phyloP scores from a whole-genome alignment of 225 moss, liverwort and hornwort species.

The Polytrichum formosum region DNA sequence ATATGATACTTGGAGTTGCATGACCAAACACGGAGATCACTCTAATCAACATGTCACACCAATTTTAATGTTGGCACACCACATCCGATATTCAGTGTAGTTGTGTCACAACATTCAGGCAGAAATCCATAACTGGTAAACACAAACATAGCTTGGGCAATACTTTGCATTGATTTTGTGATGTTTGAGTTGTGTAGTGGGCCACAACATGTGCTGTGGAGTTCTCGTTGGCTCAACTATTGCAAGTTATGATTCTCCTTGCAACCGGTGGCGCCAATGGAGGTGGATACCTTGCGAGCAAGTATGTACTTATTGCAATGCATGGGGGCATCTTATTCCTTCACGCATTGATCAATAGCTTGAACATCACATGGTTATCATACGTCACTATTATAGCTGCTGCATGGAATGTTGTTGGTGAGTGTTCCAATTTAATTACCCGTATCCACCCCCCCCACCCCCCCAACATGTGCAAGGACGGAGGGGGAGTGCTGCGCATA shows the following conservation, averaged over 20 bases:
- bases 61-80: too few relatives aligned
- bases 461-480: too few relatives aligned
- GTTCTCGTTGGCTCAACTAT: conserved; percentile 68
- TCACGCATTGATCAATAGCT: conserved; percentile 72
- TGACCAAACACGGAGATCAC: too few relatives aligned
- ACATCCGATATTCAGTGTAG: too few relatives aligned
- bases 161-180: not conserved
- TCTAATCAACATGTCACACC: too few relatives aligned
- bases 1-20: too few relatives aligned
- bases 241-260: conserved; percentile 65
- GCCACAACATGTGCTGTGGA: conserved; percentile 74
- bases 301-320: conserved; percentile 67
- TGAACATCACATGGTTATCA: conserved; percentile 52
- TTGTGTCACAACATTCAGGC: too few relatives aligned
- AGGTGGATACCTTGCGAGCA: conserved; percentile 67
- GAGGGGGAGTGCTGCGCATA: too few relatives aligned
- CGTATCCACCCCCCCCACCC: too few relatives aligned
- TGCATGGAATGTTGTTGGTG: conserved; percentile 80
- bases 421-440: not conserved
- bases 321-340: conserved; percentile 63
- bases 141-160: too few relatives aligned
- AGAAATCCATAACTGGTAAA: too few relatives aligned
- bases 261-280: conserved; percentile 73
- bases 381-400: conserved; percentile 73
- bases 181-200: conserved; percentile 44